Evolutionary conservation across 371 early-diverging fungal species (phyloP).

Genomic region (Mucor piriformis): DNA sequence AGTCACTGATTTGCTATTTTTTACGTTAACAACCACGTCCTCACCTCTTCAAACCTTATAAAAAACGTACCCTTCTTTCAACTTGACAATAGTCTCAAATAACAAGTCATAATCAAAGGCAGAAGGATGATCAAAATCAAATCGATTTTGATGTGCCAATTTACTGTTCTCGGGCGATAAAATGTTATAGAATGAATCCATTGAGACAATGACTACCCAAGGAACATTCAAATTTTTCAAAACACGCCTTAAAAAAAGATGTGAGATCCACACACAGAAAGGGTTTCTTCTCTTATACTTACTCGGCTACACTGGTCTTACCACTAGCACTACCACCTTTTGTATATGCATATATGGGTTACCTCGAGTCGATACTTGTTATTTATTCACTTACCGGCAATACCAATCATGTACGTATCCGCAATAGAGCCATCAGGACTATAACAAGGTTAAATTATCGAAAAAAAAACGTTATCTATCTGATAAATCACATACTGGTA

Average conservation of each 20-base stretch:
- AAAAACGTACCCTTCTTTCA: conserved; percentile 71
- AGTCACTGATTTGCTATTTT: conserved; percentile 59
- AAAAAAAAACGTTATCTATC: too few relatives aligned
- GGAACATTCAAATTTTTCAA: conserved; percentile 78
- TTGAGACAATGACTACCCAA: conserved; percentile 88
- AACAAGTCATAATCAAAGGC: conserved; percentile 82
- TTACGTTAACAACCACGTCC: too few relatives aligned
- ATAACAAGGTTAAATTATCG: neutral
- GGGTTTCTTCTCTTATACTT: too few relatives aligned
- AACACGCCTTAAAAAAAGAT: conserved; percentile 68
- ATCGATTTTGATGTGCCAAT: conserved; percentile 68
- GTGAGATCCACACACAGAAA: too few relatives aligned
- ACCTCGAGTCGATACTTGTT: neutral
- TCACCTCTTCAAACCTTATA: too few relatives aligned
- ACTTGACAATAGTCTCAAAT: conserved; percentile 66
- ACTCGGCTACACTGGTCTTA: conserved; percentile 81
- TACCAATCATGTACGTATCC: conserved; percentile 73
- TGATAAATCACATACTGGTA: conserved; percentile 36
- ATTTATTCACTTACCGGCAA: conserved; percentile 58
- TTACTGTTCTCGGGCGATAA: conserved; percentile 76
- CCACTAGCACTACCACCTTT: conserved; percentile 84
- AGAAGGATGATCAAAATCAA: conserved; percentile 86
- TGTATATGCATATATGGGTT: too few relatives aligned
- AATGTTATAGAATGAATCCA: conserved; percentile 94
- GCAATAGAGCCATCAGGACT: conserved; percentile 68